Conservation (phyloP, 345 rosid species). For the Gossypium mustelinum region DNA sequence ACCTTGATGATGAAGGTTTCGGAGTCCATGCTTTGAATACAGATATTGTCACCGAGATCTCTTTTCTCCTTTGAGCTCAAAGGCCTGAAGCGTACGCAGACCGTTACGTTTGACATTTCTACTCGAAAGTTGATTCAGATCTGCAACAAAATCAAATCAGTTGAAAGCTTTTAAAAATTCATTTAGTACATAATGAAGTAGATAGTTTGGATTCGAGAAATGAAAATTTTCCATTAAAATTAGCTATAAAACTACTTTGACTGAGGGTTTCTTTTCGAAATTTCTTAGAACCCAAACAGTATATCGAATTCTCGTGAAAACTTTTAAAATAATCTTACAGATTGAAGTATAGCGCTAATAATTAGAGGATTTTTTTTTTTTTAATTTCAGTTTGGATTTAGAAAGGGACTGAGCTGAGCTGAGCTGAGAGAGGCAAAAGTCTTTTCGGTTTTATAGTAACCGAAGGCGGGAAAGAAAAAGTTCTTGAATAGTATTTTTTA, state of each 20-base stretch:
- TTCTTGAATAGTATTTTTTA: background rate
- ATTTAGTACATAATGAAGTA: background rate
- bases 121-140: background rate
- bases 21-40: slow-evolving; percentile 45
- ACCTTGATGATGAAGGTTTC: slow-evolving; percentile 71
- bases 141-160: slow-evolving; percentile 8
- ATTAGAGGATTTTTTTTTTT: too few relatives aligned
- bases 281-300: background rate
- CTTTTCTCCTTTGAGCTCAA: slow-evolving; percentile 58
- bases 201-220: background rate
- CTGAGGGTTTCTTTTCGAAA: background rate
- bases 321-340: background rate
- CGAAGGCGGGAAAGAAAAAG: background rate
- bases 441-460: background rate
- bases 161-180: background rate
- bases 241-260: too few relatives aligned
- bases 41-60: slow-evolving; percentile 42
- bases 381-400: background rate
- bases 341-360: background rate
- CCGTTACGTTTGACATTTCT: slow-evolving; percentile 55
- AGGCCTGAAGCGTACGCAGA: slow-evolving; percentile 83
- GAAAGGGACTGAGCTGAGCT: background rate
- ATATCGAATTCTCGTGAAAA: background rate
- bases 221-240: too few relatives aligned
- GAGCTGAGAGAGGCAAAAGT: background rate